A percentile compares a stretch with the other conserved stretches of the same genome.
These are phyloP conservation scores for Pisolithus sp. DNA, from an alignment of 768 basidiomycete species.

Conservation along the genomic window DNA sequence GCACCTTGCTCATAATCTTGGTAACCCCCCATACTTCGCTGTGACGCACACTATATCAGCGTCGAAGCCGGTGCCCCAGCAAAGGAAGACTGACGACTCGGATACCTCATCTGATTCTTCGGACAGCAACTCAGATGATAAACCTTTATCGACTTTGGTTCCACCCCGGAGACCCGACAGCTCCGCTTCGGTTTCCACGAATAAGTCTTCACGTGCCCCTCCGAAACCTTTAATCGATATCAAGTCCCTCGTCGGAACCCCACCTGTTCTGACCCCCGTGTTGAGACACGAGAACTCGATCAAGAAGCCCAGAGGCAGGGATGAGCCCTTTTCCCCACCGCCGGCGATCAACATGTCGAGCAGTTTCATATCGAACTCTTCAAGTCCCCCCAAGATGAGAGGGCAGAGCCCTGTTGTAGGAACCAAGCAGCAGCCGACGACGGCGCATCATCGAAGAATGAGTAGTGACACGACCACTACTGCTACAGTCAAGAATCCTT, in stretches of 20 bases:
- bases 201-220: conserved; percentile 27
- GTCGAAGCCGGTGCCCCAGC: not conserved
- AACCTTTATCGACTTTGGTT: conserved; percentile 58
- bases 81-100: conserved; percentile 13
- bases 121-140: conserved; percentile 47
- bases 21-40: not conserved
- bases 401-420: conserved; percentile 3
- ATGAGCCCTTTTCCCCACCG: conserved; percentile 26
- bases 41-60: conserved; percentile 1
- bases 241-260: conserved; percentile 27
- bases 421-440: conserved; percentile 1
- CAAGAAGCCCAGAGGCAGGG: conserved; percentile 16
- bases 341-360: conserved; percentile 16
- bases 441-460: conserved; percentile 12
- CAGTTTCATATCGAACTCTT: conserved; percentile 13
- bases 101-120: conserved; percentile 26
- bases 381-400: not conserved
- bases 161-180: conserved; percentile 64
- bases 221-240: conserved; percentile 40
- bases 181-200: conserved; percentile 34
- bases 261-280: conserved; percentile 28
- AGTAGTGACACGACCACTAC: conserved; percentile 9
- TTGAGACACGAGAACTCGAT: conserved; percentile 24
- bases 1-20: not conserved
- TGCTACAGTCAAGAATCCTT: conserved; percentile 2